Conservation (phyloP, 257 asterid genomes). For the Thymus quinquecostatus region DNA sequence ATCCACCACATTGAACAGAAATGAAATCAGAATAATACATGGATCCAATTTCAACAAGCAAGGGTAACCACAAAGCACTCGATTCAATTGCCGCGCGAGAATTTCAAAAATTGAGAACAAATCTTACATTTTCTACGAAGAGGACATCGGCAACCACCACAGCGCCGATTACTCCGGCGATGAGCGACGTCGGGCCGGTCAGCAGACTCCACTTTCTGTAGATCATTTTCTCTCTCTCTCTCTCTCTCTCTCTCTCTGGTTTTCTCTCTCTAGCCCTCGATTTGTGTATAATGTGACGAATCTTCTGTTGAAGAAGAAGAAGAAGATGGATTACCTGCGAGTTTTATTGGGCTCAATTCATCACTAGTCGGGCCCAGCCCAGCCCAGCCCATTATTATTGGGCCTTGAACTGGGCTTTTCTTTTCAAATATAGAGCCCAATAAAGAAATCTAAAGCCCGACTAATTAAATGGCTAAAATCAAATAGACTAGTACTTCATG, state of each 20-base stretch:
- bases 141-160: constrained; percentile 64
- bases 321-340: too few species aligned
- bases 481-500: too few species aligned
- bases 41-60: background rate
- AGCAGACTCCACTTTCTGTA: constrained; percentile 83
- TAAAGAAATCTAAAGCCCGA: too few species aligned
- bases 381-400: too few species aligned
- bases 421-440: background rate
- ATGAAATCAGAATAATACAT: too few species aligned
- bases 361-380: too few species aligned
- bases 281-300: background rate
- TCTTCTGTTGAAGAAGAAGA: too few species aligned
- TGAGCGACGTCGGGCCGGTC: constrained; percentile 64
- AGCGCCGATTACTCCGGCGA: constrained; percentile 63
- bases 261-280: constrained; percentile 31
- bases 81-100: constrained; percentile 7
- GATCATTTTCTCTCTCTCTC: constrained; percentile 50
- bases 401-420: background rate
- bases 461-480: too few species aligned
- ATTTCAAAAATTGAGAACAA: background rate
- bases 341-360: too few species aligned
- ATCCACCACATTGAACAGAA: constrained; percentile 19
- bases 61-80: constrained; percentile 4
- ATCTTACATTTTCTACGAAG: constrained; percentile 62
- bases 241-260: constrained; percentile 18